A percentile compares a stretch with the other conserved stretches of the same genome.
Conservation (phyloP, 2,329 filamentous ascomycete genomes). For the Ceratocystiopsis sp. region DNA sequence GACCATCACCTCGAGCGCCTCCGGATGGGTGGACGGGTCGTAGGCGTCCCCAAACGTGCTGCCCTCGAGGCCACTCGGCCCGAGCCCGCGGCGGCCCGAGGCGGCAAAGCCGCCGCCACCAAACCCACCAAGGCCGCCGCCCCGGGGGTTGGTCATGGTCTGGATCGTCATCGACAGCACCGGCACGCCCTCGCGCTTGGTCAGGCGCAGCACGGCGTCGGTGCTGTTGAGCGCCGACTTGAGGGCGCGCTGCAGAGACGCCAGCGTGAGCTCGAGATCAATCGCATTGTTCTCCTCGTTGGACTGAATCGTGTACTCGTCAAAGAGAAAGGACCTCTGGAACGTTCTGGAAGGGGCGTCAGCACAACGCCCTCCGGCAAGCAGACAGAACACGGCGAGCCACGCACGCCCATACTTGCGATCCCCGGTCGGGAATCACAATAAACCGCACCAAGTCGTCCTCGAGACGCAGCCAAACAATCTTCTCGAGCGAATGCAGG, state of each 20-base stretch:
- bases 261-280: conserved; percentile 88
- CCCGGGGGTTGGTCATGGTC: conserved; percentile 42
- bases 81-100: conserved; percentile 13
- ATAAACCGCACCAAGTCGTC: conserved; percentile 83
- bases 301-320: conserved; percentile 71
- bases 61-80: conserved; percentile 24
- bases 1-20: conserved; percentile 35
- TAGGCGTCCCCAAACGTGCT: background rate
- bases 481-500: conserved; percentile 54
- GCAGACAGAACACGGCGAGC: no score
- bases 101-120: conserved; percentile 18
- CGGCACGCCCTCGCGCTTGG: conserved; percentile 79
- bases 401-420: conserved; percentile 71
- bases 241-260: conserved; percentile 75
- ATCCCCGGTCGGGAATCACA: conserved; percentile 84
- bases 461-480: conserved; percentile 81
- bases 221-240: conserved; percentile 71
- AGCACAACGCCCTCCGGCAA: no score
- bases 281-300: conserved; percentile 72
- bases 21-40: conserved; percentile 11
- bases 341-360: background rate
- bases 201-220: conserved; percentile 71
- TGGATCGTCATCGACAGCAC: conserved; percentile 82
- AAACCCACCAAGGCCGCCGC: conserved; percentile 18
- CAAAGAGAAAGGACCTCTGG: conserved; percentile 60